phyloP scores from a whole-genome alignment of 2,329 filamentous ascomycete species.

The Paecilomyces fulvus region DNA sequence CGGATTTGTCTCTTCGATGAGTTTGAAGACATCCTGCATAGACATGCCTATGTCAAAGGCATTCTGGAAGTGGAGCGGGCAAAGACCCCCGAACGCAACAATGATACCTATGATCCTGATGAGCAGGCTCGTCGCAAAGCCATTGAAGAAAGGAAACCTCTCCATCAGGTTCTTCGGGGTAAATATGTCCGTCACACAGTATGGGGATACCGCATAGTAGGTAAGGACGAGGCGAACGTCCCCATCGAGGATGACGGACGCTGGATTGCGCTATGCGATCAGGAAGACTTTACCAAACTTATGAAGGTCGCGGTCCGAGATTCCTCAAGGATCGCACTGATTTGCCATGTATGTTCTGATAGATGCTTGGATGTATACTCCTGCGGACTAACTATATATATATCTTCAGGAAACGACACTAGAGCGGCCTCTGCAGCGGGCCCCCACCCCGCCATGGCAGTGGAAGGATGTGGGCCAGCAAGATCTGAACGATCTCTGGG shows the following conservation, averaged over 20 bases:
- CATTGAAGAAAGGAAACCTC: not conserved
- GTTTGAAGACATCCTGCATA: conserved; percentile 2
- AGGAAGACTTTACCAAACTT: conserved; percentile 5
- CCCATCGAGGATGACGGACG: not conserved
- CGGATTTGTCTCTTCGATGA: conserved; percentile 3
- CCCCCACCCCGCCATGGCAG: not conserved
- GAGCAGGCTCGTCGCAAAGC: not conserved
- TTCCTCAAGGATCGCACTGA: conserved; percentile 1
- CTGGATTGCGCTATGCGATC: conserved; percentile 5
- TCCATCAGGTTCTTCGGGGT: not conserved
- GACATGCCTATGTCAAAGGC: conserved; percentile 1
- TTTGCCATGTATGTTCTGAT: conserved; percentile 7
- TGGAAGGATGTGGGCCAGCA: not conserved
- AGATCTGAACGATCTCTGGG: not conserved
- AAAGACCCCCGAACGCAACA: not conserved
- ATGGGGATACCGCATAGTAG: conserved; percentile 6
- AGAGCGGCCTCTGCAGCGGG: not conserved
- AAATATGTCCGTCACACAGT: not conserved
- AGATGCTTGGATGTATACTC: not conserved
- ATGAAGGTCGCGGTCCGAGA: conserved; percentile 2
- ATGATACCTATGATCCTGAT: not conserved
- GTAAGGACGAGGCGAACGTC: not conserved
- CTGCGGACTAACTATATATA: not conserved
- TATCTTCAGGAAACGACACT: not conserved
- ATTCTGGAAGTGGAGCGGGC: conserved; percentile 1